phyloP scores from a whole-genome alignment of 2,329 filamentous ascomycete genomes.

The Fonsecaea nubica region DNA sequence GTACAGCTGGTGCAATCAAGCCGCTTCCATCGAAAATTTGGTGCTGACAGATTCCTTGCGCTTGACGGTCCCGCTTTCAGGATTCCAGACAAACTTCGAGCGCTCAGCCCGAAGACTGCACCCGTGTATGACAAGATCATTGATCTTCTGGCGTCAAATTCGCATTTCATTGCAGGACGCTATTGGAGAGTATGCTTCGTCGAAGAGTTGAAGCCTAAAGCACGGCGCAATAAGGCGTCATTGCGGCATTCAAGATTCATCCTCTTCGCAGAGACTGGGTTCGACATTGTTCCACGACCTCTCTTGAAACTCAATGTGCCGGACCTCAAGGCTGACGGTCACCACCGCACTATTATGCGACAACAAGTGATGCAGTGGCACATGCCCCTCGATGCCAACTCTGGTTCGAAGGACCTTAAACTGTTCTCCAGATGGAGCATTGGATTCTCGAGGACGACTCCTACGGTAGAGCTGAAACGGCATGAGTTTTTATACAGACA shows the following conservation, averaged over 20 bases:
- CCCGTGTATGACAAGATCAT: constrained; percentile 46
- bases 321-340: constrained; percentile 4
- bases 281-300: constrained; percentile 39
- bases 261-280: constrained; percentile 54
- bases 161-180: constrained; percentile 50
- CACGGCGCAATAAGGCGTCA: constrained; percentile 33
- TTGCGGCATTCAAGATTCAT: constrained; percentile 42
- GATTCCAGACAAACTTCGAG: constrained; percentile 23
- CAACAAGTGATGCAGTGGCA: constrained; percentile 55
- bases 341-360: constrained; percentile 45
- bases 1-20: constrained; percentile 52
- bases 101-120: constrained; percentile 22
- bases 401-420: constrained; percentile 50
- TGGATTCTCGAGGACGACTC: constrained; percentile 53
- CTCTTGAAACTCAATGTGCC: not conserved
- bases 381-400: constrained; percentile 48
- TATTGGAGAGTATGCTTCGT: constrained; percentile 54
- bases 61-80: constrained; percentile 45
- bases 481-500: constrained; percentile 47
- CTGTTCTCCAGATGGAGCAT: constrained; percentile 53
- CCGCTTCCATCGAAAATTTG: constrained; percentile 55
- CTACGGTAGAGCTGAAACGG: constrained; percentile 48
- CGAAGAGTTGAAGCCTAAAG: constrained; percentile 48
- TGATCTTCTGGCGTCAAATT: constrained; percentile 50
- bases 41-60: constrained; percentile 54